Conservation (phyloP, 352 stramenopile species). For the Phytophthora podocarpi region DNA sequence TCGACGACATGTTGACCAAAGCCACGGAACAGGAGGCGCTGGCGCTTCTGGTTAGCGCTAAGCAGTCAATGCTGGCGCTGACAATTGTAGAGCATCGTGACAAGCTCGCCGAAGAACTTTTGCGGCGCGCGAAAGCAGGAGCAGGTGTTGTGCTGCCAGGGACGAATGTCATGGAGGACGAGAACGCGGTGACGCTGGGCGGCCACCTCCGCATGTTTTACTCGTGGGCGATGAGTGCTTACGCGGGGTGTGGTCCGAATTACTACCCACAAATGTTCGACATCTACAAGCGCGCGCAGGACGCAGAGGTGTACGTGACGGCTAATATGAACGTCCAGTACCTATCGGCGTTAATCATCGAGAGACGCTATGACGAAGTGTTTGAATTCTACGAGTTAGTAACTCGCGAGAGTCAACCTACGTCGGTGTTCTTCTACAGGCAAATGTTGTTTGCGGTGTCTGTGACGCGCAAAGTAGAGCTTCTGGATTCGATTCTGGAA, state of each 20-base stretch:
- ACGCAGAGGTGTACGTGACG: slow-evolving; percentile 52
- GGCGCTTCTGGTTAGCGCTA: slow-evolving; percentile 50
- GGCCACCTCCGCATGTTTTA: slow-evolving; percentile 67
- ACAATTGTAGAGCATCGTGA: slow-evolving; percentile 59
- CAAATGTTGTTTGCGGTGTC: slow-evolving; percentile 56
- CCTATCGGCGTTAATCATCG: slow-evolving; percentile 45
- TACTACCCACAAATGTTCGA: slow-evolving; percentile 43
- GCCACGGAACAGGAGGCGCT: slow-evolving; percentile 67
- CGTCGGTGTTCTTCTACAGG: slow-evolving; percentile 69
- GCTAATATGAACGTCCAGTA: slow-evolving; percentile 75
- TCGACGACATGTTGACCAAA: slow-evolving; percentile 64
- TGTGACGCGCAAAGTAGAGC: slow-evolving; percentile 30
- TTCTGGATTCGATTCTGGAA: slow-evolving; percentile 47
- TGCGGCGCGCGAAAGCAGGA: slow-evolving; percentile 24
- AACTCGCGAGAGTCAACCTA: slow-evolving; percentile 41
- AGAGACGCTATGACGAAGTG: slow-evolving; percentile 42
- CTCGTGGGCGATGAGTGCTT: slow-evolving; percentile 66
- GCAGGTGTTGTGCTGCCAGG: slow-evolving; percentile 29
- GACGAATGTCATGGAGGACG: slow-evolving; percentile 43
- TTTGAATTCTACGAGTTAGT: slow-evolving; percentile 57
- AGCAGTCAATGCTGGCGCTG: slow-evolving; percentile 42
- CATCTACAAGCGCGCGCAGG: slow-evolving; percentile 54
- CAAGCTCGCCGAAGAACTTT: slow-evolving; percentile 41
- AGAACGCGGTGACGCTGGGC: slow-evolving; percentile 39
- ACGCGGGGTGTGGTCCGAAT: slow-evolving; percentile 22